These are phyloP conservation scores for Candida alai DNA, from an alignment of 805 yeast species.

Conservation along the genomic window DNA sequence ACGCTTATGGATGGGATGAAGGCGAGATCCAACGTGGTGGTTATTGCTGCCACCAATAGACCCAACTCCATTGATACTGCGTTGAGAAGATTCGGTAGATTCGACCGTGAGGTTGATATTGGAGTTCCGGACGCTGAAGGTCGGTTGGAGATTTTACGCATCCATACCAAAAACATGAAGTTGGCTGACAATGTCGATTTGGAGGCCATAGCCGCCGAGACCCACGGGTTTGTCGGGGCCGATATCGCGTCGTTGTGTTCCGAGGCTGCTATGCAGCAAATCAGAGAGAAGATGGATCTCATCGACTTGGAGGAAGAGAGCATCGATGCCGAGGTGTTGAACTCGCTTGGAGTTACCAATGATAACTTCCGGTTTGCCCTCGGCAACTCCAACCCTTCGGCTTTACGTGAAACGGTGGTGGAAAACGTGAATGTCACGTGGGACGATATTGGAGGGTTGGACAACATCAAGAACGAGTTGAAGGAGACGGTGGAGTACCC, in stretches of 20 bases:
- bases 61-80: constrained; percentile 87
- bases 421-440: constrained; percentile 98
- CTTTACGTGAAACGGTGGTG: constrained; percentile 98
- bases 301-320: constrained; percentile 95
- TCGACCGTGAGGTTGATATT: constrained; percentile 82
- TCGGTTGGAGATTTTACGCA: constrained; percentile 92
- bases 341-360: constrained; percentile 97
- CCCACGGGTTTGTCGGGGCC: constrained; percentile 99
- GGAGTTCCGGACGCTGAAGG: constrained; percentile 98
- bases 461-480: constrained; percentile 91
- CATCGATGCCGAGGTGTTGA: constrained; percentile 94
- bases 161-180: constrained; percentile 98
- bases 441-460: constrained; percentile 99
- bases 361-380: constrained; percentile 97
- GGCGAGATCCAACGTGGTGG: constrained; percentile 97
- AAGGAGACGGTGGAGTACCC: constrained; percentile 99
- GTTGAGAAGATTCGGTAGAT: constrained; percentile 79
- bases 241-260: constrained; percentile 98
- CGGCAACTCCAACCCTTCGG: constrained; percentile 98
- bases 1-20: constrained; percentile 99
- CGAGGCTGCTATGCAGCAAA: constrained; percentile 99
- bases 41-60: constrained; percentile 94
- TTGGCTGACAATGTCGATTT: constrained; percentile 91
- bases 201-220: constrained; percentile 93
- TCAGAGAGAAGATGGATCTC: constrained; percentile 98